Base-by-base conservation (phyloP, 2,329 filamentous ascomycete genomes). In the Hypocreales sp. region DNA sequence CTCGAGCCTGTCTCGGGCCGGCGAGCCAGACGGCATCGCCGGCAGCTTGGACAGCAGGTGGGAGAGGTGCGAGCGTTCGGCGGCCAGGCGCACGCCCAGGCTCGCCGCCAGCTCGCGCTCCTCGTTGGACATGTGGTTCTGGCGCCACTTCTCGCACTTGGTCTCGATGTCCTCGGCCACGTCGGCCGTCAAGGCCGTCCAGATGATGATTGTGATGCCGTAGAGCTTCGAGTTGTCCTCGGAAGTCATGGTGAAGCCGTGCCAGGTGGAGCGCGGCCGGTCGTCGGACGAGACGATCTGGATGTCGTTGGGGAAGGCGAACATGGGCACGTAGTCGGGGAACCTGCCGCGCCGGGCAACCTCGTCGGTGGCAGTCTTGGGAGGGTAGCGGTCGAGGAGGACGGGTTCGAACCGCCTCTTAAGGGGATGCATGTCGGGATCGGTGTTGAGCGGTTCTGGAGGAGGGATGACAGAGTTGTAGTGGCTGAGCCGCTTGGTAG, bases 321-420 rank as follows among this genome's bases (percentile, higher is more conserved):
- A 98, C 90, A 98, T 95, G 31, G 90, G 90, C 12, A 98, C 83
- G 44, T 94, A 98, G 47, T 98, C 90, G 1, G 90, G 90, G 46
- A 98, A 95, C 31, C 70, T 76, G 29, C 83, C 84, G 44, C 90
- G 69, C 42, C 79, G 68, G 40, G 80, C 72, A 27, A 79, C 54
- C 40, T 94, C 86, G 32, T 93, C 84, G 14, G 73, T 64, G 46
- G 83, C 79, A 37, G 72, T 70, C 47, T 83, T 82, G 11, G 83
- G 78, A 7, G 90, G 90, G 43, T 95, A 95, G 50, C 86, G 72
- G 51, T 98, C 90, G 17, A 98, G 70, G 14, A 98, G 61, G n/a
- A 93, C 86, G 7, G 90, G 90, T 50, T 98, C 90, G 49, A 95
- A 95, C 32, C 81, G 77, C 35, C 87, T 73, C 56, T 90, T 87